Evolutionary conservation across 1,284 basidiomycete species (phyloP).

Genomic region (Ustilago curta): DNA sequence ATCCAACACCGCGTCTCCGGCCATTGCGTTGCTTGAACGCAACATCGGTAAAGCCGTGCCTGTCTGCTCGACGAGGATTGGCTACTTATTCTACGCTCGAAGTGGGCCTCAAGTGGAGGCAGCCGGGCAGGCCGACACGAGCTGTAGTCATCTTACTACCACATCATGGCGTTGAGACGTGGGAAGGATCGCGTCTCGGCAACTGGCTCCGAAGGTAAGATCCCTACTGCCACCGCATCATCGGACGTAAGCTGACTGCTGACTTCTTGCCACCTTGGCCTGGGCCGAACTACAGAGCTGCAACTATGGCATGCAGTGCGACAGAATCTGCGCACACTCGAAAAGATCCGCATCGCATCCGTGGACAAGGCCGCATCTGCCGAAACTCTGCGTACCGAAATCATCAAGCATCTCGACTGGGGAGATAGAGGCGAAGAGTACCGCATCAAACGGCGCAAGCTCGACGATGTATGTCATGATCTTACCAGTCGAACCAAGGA

Average conservation of each 20-base stretch:
- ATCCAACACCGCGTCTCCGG: constrained; percentile 21
- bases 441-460: constrained; percentile 41
- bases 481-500: constrained; percentile 50
- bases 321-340: constrained; percentile 56
- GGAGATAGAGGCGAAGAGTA: constrained; percentile 51
- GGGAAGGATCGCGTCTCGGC: constrained; percentile 49
- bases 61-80: background rate
- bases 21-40: background rate
- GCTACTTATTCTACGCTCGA: constrained; percentile 3
- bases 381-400: constrained; percentile 36
- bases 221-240: background rate
- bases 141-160: background rate
- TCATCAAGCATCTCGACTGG: constrained; percentile 38
- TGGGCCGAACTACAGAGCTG: constrained; percentile 39
- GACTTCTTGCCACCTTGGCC: background rate
- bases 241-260: background rate
- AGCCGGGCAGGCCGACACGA: constrained; percentile 4
- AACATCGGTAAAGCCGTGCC: constrained; percentile 8
- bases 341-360: constrained; percentile 55
- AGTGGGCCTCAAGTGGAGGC: background rate
- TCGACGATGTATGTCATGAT: constrained; percentile 46
- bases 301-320: constrained; percentile 65
- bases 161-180: constrained; percentile 39
- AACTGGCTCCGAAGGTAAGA: constrained; percentile 47
- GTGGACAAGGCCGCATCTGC: constrained; percentile 34